Evolutionary conservation across 805 yeast species (phyloP), one percentile per base, ranked within the genome.

Genomic region (Kluyveromyces aestuarii): DNA sequence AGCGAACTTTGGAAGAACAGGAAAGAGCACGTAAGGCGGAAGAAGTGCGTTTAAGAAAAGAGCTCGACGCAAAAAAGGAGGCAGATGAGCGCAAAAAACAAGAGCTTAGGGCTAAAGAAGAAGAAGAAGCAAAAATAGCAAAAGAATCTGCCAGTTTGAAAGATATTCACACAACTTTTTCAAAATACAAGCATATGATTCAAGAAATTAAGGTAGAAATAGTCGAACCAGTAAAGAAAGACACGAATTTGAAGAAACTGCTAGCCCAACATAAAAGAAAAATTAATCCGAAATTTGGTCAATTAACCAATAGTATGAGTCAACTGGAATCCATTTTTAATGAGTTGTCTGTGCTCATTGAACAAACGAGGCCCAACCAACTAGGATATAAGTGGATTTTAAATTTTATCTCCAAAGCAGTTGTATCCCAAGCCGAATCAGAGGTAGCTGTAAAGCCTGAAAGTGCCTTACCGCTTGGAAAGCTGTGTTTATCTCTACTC

Each of bases 241-340:
- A 82, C 55, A 74, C 76, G 27, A 76, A 70, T 30, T 59, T 77
- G 37, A 82, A 82, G 56, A 77, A 75, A 44, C 61, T 64, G n/a
- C 73, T 81, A 36, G 73, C 76, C 17, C 73, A 75, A n/a, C 74
- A 80, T 48, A 84, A 83, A 60, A 72, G 96, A 45, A 80, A 82
- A 57, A 79, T 93, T 55, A 87, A 87, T 60, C 93, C 96, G 6
- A 85, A 84, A 61, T 81, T 93, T 55, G 98, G 99, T 11, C 98
- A 93, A 68, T 71, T 93, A 51, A 88, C 96, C 1, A 82, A 81
- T 59, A 81, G 89, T 47, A 66, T 61, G 47, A 42, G 64, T 2
- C 96, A 93, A 60, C 70, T 89, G 40, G 60, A 63, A 1, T 64
- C 67, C 16, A 72, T 86, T 40, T 70, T 74, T 1, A 51, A 55